A percentile compares a stretch with the other conserved stretches of the same genome.
Conservation (phyloP, 805 yeast species). For the Barnettozyma siamensis region DNA sequence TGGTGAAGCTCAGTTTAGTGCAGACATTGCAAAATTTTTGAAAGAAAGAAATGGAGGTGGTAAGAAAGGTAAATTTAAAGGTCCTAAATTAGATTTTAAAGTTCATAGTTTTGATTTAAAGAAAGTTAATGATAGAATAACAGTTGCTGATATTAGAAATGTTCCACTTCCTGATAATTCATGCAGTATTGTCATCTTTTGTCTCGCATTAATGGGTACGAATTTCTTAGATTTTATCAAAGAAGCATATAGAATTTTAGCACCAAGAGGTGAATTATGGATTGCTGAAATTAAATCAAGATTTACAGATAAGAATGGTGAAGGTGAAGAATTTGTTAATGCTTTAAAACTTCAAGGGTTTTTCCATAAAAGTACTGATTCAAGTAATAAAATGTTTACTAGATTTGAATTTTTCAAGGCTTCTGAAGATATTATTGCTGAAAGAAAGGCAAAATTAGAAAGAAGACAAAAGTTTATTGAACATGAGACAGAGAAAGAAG, state of each 20-base stretch:
- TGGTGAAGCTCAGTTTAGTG: slow-evolving; percentile 89
- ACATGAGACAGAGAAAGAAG: slow-evolving; percentile 56
- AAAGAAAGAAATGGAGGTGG: slow-evolving; percentile 26
- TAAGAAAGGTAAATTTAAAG: slow-evolving; percentile 29
- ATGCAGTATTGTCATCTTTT: slow-evolving; percentile 85
- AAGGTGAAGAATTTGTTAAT: slow-evolving; percentile 75
- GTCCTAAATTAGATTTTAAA: slow-evolving; percentile 42
- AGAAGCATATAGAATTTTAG: slow-evolving; percentile 82
- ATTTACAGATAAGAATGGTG: slow-evolving; percentile 67
- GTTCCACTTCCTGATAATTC: slow-evolving; percentile 80
- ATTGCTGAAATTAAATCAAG: slow-evolving; percentile 95
- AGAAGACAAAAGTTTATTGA: slow-evolving; percentile 67
- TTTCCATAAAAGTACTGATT: slow-evolving; percentile 83
- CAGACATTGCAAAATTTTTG: slow-evolving; percentile 51
- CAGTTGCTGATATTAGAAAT: slow-evolving; percentile 92
- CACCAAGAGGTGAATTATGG: slow-evolving; percentile 94
- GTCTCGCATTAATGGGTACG: slow-evolving; percentile 96
- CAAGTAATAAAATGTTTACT: slow-evolving; percentile 86
- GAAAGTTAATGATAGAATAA: slow-evolving; percentile 80
- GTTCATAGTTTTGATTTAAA: slow-evolving; percentile 91
- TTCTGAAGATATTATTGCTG: slow-evolving; percentile 57
- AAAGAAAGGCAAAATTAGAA: slow-evolving; percentile 54
- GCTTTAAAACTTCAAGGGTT: slow-evolving; percentile 76
- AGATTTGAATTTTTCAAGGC: slow-evolving; percentile 93
- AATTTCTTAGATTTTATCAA: slow-evolving; percentile 86